These are phyloP conservation scores for Dendrobium huoshanense DNA, from an alignment of 106 monocot species.

Conservation along the genomic window DNA sequence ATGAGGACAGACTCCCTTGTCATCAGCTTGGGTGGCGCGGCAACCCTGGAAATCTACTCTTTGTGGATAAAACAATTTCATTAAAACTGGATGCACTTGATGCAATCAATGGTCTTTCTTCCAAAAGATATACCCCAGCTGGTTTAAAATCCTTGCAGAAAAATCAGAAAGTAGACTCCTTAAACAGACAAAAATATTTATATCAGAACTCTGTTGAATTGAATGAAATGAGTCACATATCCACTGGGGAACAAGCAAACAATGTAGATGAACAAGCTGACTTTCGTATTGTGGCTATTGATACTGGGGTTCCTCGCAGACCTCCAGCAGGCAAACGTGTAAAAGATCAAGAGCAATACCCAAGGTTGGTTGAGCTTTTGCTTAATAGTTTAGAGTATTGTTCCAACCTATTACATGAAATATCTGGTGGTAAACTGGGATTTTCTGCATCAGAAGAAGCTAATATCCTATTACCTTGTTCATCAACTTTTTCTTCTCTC, in stretches of 20 bases:
- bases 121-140: slow-evolving; percentile 14
- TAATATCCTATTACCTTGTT: slow-evolving; percentile 5
- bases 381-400: slow-evolving; percentile 65
- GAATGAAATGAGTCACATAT: background rate
- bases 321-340: slow-evolving; percentile 80
- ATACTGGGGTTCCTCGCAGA: slow-evolving; percentile 81
- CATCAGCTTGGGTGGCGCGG: slow-evolving; percentile 90
- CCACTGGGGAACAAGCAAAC: background rate
- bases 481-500: slow-evolving; percentile 13
- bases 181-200: slow-evolving; percentile 22
- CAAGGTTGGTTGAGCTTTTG: slow-evolving; percentile 80
- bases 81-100: slow-evolving; percentile 27
- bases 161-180: slow-evolving; percentile 46
- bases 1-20: slow-evolving; percentile 89
- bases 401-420: slow-evolving; percentile 62
- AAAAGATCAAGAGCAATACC: slow-evolving; percentile 75
- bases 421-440: slow-evolving; percentile 74
- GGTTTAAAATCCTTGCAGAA: slow-evolving; percentile 24
- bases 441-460: slow-evolving; percentile 31
- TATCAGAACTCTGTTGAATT: slow-evolving; percentile 17
- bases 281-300: slow-evolving; percentile 74
- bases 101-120: slow-evolving; percentile 6
- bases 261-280: slow-evolving; percentile 14
- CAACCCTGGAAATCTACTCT: slow-evolving; percentile 72
- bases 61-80: slow-evolving; percentile 30